These are phyloP conservation scores for Toxicodendron radicans DNA, from an alignment of 345 rosid species.

Conservation along the genomic window DNA sequence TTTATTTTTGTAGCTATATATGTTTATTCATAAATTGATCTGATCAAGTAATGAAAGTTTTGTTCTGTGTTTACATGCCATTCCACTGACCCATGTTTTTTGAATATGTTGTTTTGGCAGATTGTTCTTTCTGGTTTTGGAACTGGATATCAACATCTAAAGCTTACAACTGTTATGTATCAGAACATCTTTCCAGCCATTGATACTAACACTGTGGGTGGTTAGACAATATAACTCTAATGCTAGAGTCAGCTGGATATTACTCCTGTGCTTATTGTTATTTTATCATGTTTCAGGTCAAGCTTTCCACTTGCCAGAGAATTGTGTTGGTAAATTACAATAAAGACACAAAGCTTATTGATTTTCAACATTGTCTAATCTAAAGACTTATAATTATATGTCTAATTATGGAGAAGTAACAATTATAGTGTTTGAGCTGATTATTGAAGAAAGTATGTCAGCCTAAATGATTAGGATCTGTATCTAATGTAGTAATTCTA, in stretches of 20 bases:
- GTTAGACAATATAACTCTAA: conserved; percentile 1
- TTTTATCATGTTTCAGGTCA: conserved; percentile 59
- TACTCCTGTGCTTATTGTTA: conserved; percentile 23
- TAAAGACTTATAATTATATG: too few relatives aligned
- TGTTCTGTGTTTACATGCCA: not conserved
- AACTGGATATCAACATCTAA: conserved; percentile 78
- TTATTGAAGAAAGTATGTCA: too few relatives aligned
- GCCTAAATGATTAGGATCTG: too few relatives aligned
- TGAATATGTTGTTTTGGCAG: conserved; percentile 36
- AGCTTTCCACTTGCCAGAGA: conserved; percentile 92
- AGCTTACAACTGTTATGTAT: conserved; percentile 82
- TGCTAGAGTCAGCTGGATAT: conserved; percentile 12
- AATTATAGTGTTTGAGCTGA: too few relatives aligned
- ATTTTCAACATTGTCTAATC: conserved; percentile 81
- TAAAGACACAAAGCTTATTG: conserved; percentile 80
- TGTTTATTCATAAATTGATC: not conserved
- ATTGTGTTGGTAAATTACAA: conserved; percentile 85
- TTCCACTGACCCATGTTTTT: not conserved
- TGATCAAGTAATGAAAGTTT: not conserved
- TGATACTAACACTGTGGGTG: conserved; percentile 89
- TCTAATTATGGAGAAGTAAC: too few relatives aligned
- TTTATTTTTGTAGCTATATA: too few relatives aligned
- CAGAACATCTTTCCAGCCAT: conserved; percentile 95
- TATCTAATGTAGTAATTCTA: too few relatives aligned
- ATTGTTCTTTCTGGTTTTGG: conserved; percentile 96